Evolutionary conservation across 2,329 filamentous ascomycete species (phyloP), one percentile per base, ranked within the genome.

Genomic region (Fusarium sp.): DNA sequence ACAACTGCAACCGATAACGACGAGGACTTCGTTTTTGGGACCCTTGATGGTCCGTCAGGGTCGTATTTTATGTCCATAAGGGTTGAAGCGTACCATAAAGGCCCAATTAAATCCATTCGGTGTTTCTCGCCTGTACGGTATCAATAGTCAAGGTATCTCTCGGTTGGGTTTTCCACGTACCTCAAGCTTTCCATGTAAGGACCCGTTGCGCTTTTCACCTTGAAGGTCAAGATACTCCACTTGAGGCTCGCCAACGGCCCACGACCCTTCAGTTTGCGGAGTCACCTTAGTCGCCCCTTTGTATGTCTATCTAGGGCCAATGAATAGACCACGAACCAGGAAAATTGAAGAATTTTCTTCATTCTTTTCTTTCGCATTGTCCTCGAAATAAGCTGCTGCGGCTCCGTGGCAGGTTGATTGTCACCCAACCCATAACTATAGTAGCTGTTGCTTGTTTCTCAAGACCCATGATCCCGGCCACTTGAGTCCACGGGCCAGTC

Each of bases 401-500:
- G 48, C 52, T 70, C 57, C 39, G 26, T 31, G 26, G 24, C 41
- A 43, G 35, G 20, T 24, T 39, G 24, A 16, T 44, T 31, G 52
- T 33, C 21, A 21, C 46, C 42, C 33, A 53, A 28, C 44, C 43
- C 28, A 61, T 47, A n/a, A n/a, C 16, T 16, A 35, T 35, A 21
- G 31, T 47, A n/a, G n/a, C 16, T 16, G n/a, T 35, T n/a, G 31
- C 47, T 46, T 29, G 50, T 64, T 28, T 41, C 42, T 43, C 29
- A 53, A 59, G 47, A 68, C 35, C 66, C 63, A 68, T 68, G 67
- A 69, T 63, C 67, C 62, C 37, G 42, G 67, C 26, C 48, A 56
- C 38, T 61, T 60, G 66, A 64, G 59, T 62, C 64, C 71, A 75
- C 69, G 63, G 71, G 69, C 72, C 72, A 75, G 70, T 75, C 71